Evolutionary conservation across 2,329 filamentous ascomycete species (phyloP), one percentile per base, ranked within the genome.

Genomic region (Pezicula carpinea): DNA sequence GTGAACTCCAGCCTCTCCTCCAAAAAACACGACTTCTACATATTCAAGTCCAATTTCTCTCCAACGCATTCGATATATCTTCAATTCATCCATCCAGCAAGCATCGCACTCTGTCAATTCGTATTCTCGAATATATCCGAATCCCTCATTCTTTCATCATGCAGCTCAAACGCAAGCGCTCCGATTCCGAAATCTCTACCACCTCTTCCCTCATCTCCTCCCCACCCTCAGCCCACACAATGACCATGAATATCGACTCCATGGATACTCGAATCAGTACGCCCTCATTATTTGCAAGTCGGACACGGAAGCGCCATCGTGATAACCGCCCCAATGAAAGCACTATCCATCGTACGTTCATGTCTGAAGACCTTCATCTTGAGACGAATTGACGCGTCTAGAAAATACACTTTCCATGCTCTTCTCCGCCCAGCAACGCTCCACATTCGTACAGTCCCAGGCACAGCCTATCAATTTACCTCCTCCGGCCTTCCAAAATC

Each of bases 281-380:
- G 2, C 66, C 70, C 3, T 66, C 71, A 13, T 71, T 78, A 44
- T 70, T 80, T 13, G 66, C 71, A 43, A 76, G 78, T 54, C 76
- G 81, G 21, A 85, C 81, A 1, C 65, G 77, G 59, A 85, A 85
- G 65, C 76, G 81, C 6, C 72, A 77, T 50, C 79, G 81, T 48
- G 70, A 83, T 60, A 75, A 70, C 47, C 69, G 80, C 6, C 80
- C 81, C 0, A 75, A 78, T 0, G 76, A 82, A 29, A 62, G 78
- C 75, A 62, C 55, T 18, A 54, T 64, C 15, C 57, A 63, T 47
- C 53, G 60, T 64, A 58, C 43, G 60, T 43, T 14, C 29, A 13
- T 33, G 14, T 39, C 15, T 39, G 41, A 19, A 39, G 26, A 14
- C 23, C 35, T 11, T 39, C 36, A 19, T 14, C 44, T 34, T 22